These are phyloP conservation scores for Wickerhamomyces tratensis DNA, from an alignment of 805 yeast genomes.

Conservation along the genomic window DNA sequence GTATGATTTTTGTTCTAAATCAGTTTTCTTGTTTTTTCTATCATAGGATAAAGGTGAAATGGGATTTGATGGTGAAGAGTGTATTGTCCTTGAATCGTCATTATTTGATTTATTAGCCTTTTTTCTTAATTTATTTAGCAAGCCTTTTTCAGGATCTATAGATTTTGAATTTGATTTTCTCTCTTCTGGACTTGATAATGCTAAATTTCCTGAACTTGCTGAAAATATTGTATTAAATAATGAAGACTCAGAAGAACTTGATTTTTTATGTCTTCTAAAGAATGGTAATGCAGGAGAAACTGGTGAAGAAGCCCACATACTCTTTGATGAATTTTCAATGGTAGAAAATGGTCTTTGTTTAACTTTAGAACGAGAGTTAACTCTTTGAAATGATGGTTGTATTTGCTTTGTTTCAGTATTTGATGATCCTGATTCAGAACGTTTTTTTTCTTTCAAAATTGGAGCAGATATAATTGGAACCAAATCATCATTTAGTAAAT, in stretches of 20 bases:
- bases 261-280: slow-evolving; percentile 54
- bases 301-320: slow-evolving; percentile 21
- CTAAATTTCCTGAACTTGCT: slow-evolving; percentile 21
- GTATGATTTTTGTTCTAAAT: no score
- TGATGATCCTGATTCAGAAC: no score
- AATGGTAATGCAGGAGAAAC: slow-evolving; percentile 27
- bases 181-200: background rate
- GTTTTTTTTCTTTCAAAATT: no score
- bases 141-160: no score
- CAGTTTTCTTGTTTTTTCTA: no score
- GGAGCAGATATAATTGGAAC: no score
- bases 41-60: no score
- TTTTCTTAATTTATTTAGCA: no score
- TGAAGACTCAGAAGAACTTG: slow-evolving; percentile 52
- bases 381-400: background rate
- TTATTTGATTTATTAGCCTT: no score
- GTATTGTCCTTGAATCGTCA: background rate
- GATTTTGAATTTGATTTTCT: no score
- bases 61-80: no score
- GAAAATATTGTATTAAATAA: slow-evolving; percentile 27
- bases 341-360: slow-evolving; percentile 27
- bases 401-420: background rate
- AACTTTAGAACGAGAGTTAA: background rate
- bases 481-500: background rate
- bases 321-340: slow-evolving; percentile 21